A percentile compares a stretch with the other conserved stretches of the same genome.
Evolutionary conservation across 2,329 filamentous ascomycete species (phyloP).

Genomic region (Hawksworthiomyces lignivorus): DNA sequence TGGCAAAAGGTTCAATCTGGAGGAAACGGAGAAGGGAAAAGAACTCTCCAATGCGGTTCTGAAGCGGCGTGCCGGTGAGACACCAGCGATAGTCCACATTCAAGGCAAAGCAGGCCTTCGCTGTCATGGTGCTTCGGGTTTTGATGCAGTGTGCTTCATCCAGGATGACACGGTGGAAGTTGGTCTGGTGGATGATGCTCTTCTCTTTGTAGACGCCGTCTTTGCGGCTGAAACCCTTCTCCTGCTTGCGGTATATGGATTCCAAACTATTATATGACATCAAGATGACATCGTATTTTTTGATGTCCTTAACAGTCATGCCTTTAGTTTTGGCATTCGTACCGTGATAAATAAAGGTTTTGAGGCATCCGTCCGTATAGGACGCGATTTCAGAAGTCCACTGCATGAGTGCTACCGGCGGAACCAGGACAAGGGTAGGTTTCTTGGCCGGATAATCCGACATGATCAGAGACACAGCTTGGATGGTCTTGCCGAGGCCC

Average conservation of each 20-base stretch:
- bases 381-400: conserved; percentile 78
- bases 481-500: conserved; percentile 98
- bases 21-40: conserved; percentile 92
- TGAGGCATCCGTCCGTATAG: conserved; percentile 81
- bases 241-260: conserved; percentile 85
- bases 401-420: conserved; percentile 91
- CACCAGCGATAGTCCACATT: conserved; percentile 91
- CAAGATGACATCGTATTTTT: conserved; percentile 86
- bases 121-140: conserved; percentile 79
- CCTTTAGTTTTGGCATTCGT: conserved; percentile 77
- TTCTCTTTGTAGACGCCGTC: conserved; percentile 72
- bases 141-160: conserved; percentile 88
- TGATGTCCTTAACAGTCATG: conserved; percentile 65
- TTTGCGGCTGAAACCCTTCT: conserved; percentile 79
- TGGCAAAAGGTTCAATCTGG: conserved; percentile 79
- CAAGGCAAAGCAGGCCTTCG: conserved; percentile 89
- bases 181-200: conserved; percentile 73
- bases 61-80: conserved; percentile 85
- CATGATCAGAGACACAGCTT: conserved; percentile 96
- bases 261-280: conserved; percentile 93
- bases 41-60: conserved; percentile 95
- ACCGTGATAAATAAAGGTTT: conserved; percentile 84
- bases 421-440: conserved; percentile 81
- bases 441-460: conserved; percentile 82
- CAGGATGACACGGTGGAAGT: conserved; percentile 85